These are phyloP conservation scores for Diplosphaera chodatii DNA, from an alignment of 139 green algal species.

Conservation along the genomic window DNA sequence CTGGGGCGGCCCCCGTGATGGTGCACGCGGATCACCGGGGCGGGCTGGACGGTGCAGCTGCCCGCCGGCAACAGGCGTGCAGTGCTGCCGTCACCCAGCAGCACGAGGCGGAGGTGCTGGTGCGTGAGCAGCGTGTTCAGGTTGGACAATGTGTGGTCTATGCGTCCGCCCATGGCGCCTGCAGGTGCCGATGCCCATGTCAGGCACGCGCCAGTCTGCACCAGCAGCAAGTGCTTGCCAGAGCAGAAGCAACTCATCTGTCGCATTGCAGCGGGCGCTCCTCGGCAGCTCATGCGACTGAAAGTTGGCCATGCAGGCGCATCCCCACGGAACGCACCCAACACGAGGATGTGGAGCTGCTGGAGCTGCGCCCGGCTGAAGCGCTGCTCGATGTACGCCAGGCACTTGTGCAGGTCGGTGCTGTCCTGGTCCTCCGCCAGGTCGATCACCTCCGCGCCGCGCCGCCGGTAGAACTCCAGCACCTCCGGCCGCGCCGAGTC, in stretches of 20 bases:
- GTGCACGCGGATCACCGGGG: no score
- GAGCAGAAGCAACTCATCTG: no score
- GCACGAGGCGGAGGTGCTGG: constrained; percentile 58
- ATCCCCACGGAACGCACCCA: no score
- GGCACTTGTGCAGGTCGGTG: constrained; percentile 85
- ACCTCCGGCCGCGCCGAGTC: constrained; percentile 72
- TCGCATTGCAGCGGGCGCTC: no score
- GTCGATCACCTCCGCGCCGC: constrained; percentile 49
- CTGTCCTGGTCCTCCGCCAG: constrained; percentile 77
- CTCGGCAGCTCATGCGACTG: no score
- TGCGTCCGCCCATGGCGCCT: constrained; percentile 81
- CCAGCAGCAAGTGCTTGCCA: no score
- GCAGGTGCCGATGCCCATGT: no score
- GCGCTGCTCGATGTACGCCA: constrained; percentile 35
- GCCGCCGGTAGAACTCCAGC: constrained; percentile 41
- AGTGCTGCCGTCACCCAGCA: constrained; percentile 79
- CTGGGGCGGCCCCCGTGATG: no score
- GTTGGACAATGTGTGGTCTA: constrained; percentile 90
- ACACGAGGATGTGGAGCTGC: constrained; percentile 27
- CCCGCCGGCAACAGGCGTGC: constrained; percentile 66
- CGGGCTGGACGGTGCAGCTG: constrained; percentile 40
- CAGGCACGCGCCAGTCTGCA: no score
- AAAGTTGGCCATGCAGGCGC: no score
- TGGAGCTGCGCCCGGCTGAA: not conserved
- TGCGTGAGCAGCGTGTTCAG: constrained; percentile 72